Evolutionary conservation across 179 eudicot genomes (phyloP), one percentile per base, ranked within the genome.

Genomic region (Heliamphora pulchella): DNA sequence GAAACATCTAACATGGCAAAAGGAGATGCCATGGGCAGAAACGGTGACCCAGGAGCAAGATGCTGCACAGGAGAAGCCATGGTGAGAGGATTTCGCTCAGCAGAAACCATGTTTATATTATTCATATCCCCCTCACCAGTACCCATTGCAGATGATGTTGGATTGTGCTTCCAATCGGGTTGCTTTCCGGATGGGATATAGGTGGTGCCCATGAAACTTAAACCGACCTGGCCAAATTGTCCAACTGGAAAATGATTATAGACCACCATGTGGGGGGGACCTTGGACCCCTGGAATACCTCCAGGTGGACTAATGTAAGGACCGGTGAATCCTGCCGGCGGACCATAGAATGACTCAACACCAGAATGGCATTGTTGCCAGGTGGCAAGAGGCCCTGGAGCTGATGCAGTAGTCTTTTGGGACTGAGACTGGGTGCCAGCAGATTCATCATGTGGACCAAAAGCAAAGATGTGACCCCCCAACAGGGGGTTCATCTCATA

Each of bases 171-270:
- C 99, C 99, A 96, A 81, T 96, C 98, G 78, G 96, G 92, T 86
- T 87, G 98, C 79, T 96, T 96, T 10, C 94, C 96, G 74, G 98
- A 91, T 64, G 98, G 97, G 48, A 96, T 86, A 85, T 91, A 96
- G 15, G 99, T 89, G 64, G 97, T 79, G 43, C 99, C 98, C 98
- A 94, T 92, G 83, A 91, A 92, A 88, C 99, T 96, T 87, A 94
- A 86, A 55, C 99, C 99, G 79, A 93, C 98, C 85, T 93, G 98
- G 57, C 98, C 97, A 77, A 86, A 96, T 81, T 92, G 99, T 67
- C 99, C 99, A 51, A 94, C 96, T 31, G 98, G 98, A 85, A 92
- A 96, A 89, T 96, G 99, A 83, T 96, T 94, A 85, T 96, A 96
- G 51, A 96, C 91, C 70, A 94, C 97, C 99, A 96, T 96, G 78